Evolutionary conservation across 495 filamentous ascomycete species (phyloP).

Genomic region (Zalerion maritima): DNA sequence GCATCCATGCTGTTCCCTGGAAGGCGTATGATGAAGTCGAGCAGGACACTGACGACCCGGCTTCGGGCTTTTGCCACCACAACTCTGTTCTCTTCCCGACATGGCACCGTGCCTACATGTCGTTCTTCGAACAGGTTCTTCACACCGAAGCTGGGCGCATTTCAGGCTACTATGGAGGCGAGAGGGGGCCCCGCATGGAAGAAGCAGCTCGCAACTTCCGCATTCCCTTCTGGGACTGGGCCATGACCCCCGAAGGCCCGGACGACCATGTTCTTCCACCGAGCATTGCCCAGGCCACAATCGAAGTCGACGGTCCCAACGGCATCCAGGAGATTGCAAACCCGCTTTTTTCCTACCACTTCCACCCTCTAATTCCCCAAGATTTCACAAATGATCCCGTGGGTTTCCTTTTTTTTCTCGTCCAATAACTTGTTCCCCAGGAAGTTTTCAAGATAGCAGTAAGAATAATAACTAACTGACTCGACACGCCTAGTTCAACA

Average conservation of each 20-base stretch:
- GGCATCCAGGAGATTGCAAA: constrained; percentile 41
- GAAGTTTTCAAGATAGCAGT: constrained; percentile 14
- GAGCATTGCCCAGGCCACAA: constrained; percentile 27
- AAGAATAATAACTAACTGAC: neutral
- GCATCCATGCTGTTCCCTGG: constrained; percentile 51
- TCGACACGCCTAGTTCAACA: constrained; percentile 25
- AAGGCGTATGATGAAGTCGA: constrained; percentile 41
- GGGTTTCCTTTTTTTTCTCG: too few relatives aligned
- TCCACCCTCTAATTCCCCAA: constrained; percentile 36
- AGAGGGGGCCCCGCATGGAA: too few relatives aligned
- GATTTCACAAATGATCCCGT: constrained; percentile 22
- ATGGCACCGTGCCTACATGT: constrained; percentile 61
- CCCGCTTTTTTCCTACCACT: constrained; percentile 46
- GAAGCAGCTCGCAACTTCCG: constrained; percentile 40
- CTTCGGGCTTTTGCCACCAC: constrained; percentile 51
- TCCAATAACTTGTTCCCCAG: constrained; percentile 23
- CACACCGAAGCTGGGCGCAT: too few relatives aligned
- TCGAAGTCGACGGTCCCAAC: constrained; percentile 38
- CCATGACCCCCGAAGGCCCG: constrained; percentile 29
- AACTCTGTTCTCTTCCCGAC: constrained; percentile 49
- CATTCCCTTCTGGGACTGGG: constrained; percentile 59
- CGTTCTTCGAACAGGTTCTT: constrained; percentile 53
- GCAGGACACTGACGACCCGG: constrained; percentile 26
- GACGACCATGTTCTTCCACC: constrained; percentile 32
- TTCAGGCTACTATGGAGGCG: too few relatives aligned